Base-by-base conservation (phyloP, 192 early-diverging fungal genomes). In the Podila horticola region DNA sequence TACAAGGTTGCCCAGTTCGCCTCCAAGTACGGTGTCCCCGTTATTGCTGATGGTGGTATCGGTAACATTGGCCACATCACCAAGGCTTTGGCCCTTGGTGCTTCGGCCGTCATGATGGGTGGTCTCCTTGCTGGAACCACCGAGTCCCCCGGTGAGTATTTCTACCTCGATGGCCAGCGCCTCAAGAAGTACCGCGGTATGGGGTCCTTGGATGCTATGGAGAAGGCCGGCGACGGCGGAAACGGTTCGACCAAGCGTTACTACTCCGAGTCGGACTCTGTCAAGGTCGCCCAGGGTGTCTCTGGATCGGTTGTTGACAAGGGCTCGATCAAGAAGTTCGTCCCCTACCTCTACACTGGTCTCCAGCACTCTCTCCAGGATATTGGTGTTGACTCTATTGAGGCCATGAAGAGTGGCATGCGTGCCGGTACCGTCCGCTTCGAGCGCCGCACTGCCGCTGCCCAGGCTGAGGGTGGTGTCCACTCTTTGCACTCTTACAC, bases 221-320 rank as follows among this genome's bases (percentile, higher is more conserved):
- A 94, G 75, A 90, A 87, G 82, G 90, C 87, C 19, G 90, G 91
- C 62, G 81, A 79, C 63, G 87, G 87, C 31, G 92, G 92, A 22
- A 93, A 95, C 81, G 92, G 91, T 52, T 93, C 93, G 13, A 91
- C 91, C 28, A 91, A 93, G 89, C 94, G 98, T 61, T 99, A 99
- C 86, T 99, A 96, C 83, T 94, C 93, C 52, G 98, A 99, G 85
- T 92, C 91, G n/a, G 98, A 98, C 90, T 90, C 88, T 68, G 93
- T 99, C 86, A 99, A 99, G 89, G 98, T 99, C 29, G 98, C 98
- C 8, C 98, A 99, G 89, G 98, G 98, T 77, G 98, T 99, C 15
- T 91, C 95, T 31, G 98, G 98, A 26, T 92, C 94, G 15, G 98
- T 99, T n/a, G 89, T 99, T 48, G 98, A 99, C 84, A 97, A 97